phyloP scores from a whole-genome alignment of 108 stramenopile species.

The Stephanodiscus minutulus region DNA sequence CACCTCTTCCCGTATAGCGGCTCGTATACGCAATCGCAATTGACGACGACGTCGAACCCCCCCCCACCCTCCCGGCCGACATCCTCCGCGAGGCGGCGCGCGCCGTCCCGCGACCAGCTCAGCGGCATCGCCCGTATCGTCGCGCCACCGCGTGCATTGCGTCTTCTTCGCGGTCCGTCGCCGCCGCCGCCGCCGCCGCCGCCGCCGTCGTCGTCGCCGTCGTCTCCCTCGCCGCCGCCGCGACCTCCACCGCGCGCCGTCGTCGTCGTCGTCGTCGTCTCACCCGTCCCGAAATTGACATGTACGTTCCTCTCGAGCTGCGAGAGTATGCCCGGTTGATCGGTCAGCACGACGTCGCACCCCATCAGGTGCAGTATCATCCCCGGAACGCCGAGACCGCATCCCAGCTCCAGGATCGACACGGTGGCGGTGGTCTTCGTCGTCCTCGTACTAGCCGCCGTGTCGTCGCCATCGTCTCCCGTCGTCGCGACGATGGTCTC shows the following conservation, averaged over 20 bases:
- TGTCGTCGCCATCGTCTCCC: no score
- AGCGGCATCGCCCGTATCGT: conserved; percentile 44
- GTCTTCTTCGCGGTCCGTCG: neutral
- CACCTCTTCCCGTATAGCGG: conserved; percentile 75
- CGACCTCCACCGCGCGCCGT: neutral
- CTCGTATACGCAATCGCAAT: conserved; percentile 88
- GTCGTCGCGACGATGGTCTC: conserved; percentile 8
- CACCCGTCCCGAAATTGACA: conserved; percentile 50
- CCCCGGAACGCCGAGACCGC: conserved; percentile 84
- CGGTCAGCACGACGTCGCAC: conserved; percentile 63
- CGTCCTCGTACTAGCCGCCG: no score
- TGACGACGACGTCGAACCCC: conserved; percentile 75
- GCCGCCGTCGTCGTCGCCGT: neutral
- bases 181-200: neutral
- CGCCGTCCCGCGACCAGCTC: conserved; percentile 56
- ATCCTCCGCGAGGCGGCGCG: conserved; percentile 14
- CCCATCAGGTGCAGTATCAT: conserved; percentile 67
- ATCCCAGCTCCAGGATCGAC: conserved; percentile 75
- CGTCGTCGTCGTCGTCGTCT: neutral
- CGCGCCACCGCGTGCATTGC: neutral
- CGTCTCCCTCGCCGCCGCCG: neutral
- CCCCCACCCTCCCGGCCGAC: conserved; percentile 11
- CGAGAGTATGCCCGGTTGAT: conserved; percentile 62
- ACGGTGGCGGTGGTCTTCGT: neutral
- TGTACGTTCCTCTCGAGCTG: conserved; percentile 65